Conservation (phyloP, 2,329 filamentous ascomycete species). For the Triangularia verruculosa region DNA sequence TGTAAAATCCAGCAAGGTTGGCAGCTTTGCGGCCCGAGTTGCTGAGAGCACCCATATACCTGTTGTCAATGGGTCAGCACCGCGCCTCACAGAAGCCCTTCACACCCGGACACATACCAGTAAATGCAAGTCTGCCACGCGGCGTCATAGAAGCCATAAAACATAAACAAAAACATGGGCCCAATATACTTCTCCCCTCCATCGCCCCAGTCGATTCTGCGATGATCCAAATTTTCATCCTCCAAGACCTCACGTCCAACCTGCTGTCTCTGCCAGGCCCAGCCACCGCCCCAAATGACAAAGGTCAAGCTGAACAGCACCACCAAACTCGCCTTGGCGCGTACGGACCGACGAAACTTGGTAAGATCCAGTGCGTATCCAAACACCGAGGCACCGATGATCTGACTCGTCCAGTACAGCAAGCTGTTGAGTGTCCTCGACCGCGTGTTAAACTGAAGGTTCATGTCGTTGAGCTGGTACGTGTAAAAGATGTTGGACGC, state of each 20-base stretch:
- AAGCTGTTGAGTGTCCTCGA: slow-evolving; percentile 71
- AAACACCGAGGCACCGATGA: slow-evolving; percentile 70
- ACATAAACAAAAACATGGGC: slow-evolving; percentile 85
- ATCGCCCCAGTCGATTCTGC: slow-evolving; percentile 60
- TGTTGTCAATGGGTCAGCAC: slow-evolving; percentile 30
- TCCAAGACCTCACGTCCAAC: slow-evolving; percentile 43
- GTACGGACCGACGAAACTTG: slow-evolving; percentile 58
- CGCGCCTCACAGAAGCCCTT: slow-evolving; percentile 24
- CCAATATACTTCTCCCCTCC: slow-evolving; percentile 60
- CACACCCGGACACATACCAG: slow-evolving; percentile 73
- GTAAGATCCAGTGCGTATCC: slow-evolving; percentile 67
- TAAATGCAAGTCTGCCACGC: slow-evolving; percentile 88
- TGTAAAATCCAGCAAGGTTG: slow-evolving; percentile 67
- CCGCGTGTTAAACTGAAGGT: slow-evolving; percentile 70
- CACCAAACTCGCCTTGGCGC: slow-evolving; percentile 63
- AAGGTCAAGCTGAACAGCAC: slow-evolving; percentile 69
- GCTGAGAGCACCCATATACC: slow-evolving; percentile 88
- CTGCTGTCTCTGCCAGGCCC: slow-evolving; percentile 68
- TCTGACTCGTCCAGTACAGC: slow-evolving; percentile 78
- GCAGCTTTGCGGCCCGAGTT: slow-evolving; percentile 91
- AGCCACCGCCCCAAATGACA: slow-evolving; percentile 79
- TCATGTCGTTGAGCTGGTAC: slow-evolving; percentile 69
- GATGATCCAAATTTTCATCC: slow-evolving; percentile 24
- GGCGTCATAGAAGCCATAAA: slow-evolving; percentile 86
- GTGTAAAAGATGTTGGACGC: slow-evolving; percentile 80